Percentiles rank a stretch among this genome's conserved stretches.
Evolutionary conservation across 257 asterid species (phyloP).

Genomic region (Lantana camara): DNA sequence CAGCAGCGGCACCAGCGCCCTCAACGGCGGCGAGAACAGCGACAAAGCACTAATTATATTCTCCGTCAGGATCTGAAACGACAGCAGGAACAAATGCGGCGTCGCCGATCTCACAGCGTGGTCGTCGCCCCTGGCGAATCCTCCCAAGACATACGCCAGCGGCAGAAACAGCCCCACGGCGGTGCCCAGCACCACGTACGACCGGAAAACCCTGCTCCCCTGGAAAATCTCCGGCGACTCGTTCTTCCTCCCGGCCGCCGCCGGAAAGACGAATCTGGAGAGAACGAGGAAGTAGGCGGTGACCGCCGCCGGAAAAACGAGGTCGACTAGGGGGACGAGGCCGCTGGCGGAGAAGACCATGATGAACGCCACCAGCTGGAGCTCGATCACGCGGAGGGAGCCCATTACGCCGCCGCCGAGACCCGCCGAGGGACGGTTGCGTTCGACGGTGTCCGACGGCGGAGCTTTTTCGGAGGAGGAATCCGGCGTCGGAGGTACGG

Average conservation of each 20-base stretch:
- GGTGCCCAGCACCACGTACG: slow-evolving; percentile 65
- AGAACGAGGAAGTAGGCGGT: slow-evolving; percentile 58
- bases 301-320: slow-evolving; percentile 64
- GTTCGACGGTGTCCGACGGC: background rate
- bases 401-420: slow-evolving; percentile 65
- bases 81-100: slow-evolving; percentile 76
- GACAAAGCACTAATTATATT: slow-evolving; percentile 69
- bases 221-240: slow-evolving; percentile 52
- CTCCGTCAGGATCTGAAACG: slow-evolving; percentile 86
- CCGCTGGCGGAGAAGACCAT: slow-evolving; percentile 88
- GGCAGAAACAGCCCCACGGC: slow-evolving; percentile 77
- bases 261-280: slow-evolving; percentile 67
- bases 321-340: slow-evolving; percentile 73
- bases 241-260: slow-evolving; percentile 23
- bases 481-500: slow-evolving; percentile 47
- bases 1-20: slow-evolving; percentile 81
- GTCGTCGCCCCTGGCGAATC: slow-evolving; percentile 90
- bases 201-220: slow-evolving; percentile 56
- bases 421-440: background rate
- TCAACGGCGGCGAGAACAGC: slow-evolving; percentile 78
- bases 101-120: slow-evolving; percentile 83
- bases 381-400: slow-evolving; percentile 82
- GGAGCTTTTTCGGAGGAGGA: slow-evolving; percentile 28
- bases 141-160: slow-evolving; percentile 86
- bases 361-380: slow-evolving; percentile 87